Base-by-base conservation (phyloP, 805 yeast species). In the Torulaspora quercuum region DNA sequence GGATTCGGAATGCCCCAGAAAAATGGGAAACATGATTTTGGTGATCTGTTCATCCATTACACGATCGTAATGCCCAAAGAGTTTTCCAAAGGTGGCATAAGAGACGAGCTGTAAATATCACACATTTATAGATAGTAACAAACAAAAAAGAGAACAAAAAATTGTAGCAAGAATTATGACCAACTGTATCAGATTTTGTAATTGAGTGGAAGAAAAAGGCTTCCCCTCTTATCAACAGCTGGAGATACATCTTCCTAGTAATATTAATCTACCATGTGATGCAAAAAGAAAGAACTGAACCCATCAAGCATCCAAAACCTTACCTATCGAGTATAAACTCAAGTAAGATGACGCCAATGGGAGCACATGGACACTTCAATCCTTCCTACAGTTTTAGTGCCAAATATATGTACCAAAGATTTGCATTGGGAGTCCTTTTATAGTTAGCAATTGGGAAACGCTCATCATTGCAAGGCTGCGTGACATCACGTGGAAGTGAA, bases 1-100 rank as follows among this genome's bases (percentile, higher is more conserved):
- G 88, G 84, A 5, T 80, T 74, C 50, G 98, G 98, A 15, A 87
- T 92, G 97, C 97, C 97, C 2, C 39, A 32, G 10, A 22, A 19
- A 6, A 20, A 25, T 10, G 37, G 41, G 1, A 48, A 52, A 15
- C 70, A 64, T 25, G 69, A 69, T 24, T 65, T 65, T 14, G 78
- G 84, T 47, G 76, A 76, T 49, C 56, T 75, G 45, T 68, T 59
- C 48, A 61, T 76, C 11, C 74, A 75, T 22, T 76, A 74, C 47
- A 58, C 57, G 11, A 68, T 76, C 6, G 49, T 76, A 4, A 60
- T 57, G 34, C 80, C 80, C 11, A 37, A 41, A 13, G 42, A 46
- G 23, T 36, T 39, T 7, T 33, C 44, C 36, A 33, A 33, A 10
- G 20, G 33, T 6, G 39, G 18, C 23, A 25, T 50, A 8, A 36